Conservation (phyloP, 495 filamentous ascomycete genomes). For the Clavariopsis aquatica region DNA sequence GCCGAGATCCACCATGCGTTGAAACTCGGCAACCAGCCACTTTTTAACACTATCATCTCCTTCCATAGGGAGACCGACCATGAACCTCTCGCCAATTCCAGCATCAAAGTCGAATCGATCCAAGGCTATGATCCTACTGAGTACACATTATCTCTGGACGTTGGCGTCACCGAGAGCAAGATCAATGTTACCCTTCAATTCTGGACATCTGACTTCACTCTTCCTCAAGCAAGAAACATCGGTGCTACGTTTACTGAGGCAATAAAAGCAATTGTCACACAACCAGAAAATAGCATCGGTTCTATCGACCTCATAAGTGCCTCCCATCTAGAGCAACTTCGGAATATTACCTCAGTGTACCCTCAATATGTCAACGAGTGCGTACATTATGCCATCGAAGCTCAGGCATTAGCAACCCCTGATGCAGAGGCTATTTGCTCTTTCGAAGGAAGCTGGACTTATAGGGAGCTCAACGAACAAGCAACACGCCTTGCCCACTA, state of each 20-base stretch:
- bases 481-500: slow-evolving; percentile 27
- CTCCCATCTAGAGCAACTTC: slow-evolving; percentile 17
- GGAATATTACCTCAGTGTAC: slow-evolving; percentile 20
- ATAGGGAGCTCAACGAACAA: slow-evolving; percentile 24
- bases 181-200: slow-evolving; percentile 52
- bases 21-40: slow-evolving; percentile 20
- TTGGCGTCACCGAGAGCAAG: slow-evolving; percentile 48
- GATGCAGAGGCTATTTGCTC: slow-evolving; percentile 27
- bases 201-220: slow-evolving; percentile 51
- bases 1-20: slow-evolving; percentile 33
- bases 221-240: slow-evolving; percentile 50
- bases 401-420: slow-evolving; percentile 12
- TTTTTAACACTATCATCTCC: slow-evolving; percentile 34
- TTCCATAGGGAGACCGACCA: slow-evolving; percentile 27
- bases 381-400: slow-evolving; percentile 30
- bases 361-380: slow-evolving; percentile 28
- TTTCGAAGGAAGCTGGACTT: slow-evolving; percentile 31
- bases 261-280: slow-evolving; percentile 6
- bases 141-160: slow-evolving; percentile 43
- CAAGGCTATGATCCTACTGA: slow-evolving; percentile 26
- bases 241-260: slow-evolving; percentile 42
- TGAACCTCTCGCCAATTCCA: slow-evolving; percentile 8
- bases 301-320: slow-evolving; percentile 17
- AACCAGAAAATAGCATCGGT: slow-evolving; percentile 21
- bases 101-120: slow-evolving; percentile 21